Base-by-base conservation (phyloP, 1,284 basidiomycete species). In the Gyrodon tennesseensis region DNA sequence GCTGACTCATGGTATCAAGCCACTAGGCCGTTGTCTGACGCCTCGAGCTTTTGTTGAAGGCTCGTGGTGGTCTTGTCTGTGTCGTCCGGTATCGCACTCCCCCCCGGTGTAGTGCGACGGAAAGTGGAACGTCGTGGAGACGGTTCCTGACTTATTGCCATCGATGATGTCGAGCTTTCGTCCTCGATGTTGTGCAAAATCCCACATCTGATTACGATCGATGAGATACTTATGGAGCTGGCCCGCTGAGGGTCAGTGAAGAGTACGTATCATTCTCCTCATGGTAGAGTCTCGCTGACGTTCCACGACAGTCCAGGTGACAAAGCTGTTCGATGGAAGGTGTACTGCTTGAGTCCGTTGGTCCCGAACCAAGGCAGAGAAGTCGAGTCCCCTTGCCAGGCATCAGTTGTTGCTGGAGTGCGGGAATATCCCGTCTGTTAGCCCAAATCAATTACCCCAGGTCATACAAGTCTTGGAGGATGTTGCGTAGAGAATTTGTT, bases 381-480 rank as follows among this genome's bases (percentile, higher is more conserved):
- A 60, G 64, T 49, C 46, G 44, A 59, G 46, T 58, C 34, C 25
- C 61, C 55, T 67, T 60, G 13, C 60, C 66, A 58, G 44, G n/a
- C 72, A 60, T 49, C n/a, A 62, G 64, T 72, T 63, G 68, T 68
- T 58, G 61, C 69, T 64, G 70, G 73, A 63, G 60, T 64, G 52
- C 69, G 73, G 74, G 74, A 60, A 55, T 58, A 61, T 64, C 74
- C 72, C 76, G 71, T 71, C 67, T 67, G 62, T 77, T 69, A 64
- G 64, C 41, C 48, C 64, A 76, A 76, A 76, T 76, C n/a, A 76
- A 76, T 69, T 76, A 76, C 66, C 77, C 77, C 77, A 77, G 75
- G 76, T 40, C 75, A 67, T 67, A 5, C 67, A 71, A 75, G 69
- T 51, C 72, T 75, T 16, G 70, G 65, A 67, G 57, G 74, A 61